Conservation (phyloP, 2,329 filamentous ascomycete genomes). For the Fusarium subtropicale region DNA sequence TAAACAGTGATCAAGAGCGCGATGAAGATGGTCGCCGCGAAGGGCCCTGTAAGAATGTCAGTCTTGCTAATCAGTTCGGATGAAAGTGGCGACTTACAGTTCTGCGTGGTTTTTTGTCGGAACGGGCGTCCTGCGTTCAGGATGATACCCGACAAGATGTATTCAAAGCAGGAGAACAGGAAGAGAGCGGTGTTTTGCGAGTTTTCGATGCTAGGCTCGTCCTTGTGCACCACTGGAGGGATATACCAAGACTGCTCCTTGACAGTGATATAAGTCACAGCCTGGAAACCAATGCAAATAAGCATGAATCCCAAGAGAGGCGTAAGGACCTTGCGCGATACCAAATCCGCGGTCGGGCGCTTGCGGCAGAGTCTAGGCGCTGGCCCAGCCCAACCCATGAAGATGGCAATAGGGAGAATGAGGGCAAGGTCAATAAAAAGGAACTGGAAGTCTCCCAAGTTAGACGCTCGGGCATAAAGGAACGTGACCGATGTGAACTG, state of each 20-base stretch:
- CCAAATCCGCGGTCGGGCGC: conserved; percentile 89
- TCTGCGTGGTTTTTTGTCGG: conserved; percentile 80
- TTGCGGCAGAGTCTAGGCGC: conserved; percentile 82
- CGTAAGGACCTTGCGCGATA: conserved; percentile 90
- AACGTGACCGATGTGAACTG: conserved; percentile 98
- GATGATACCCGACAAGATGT: conserved; percentile 89
- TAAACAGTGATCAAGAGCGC: conserved; percentile 77
- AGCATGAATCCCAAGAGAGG: conserved; percentile 90
- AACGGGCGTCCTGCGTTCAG: conserved; percentile 93
- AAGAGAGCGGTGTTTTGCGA: conserved; percentile 95
- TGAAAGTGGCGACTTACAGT: conserved; percentile 67
- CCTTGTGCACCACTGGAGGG: conserved; percentile 79
- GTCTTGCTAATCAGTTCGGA: not conserved
- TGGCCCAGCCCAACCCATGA: conserved; percentile 97
- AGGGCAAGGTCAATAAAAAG: conserved; percentile 93
- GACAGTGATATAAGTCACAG: conserved; percentile 78
- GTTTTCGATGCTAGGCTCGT: conserved; percentile 88
- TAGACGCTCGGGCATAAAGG: conserved; percentile 91
- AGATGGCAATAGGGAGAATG: conserved; percentile 95
- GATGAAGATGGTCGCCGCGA: conserved; percentile 79
- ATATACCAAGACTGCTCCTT: conserved; percentile 86
- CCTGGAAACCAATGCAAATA: conserved; percentile 82
- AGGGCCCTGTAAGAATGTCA: conserved; percentile 71
- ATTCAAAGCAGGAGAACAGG: conserved; percentile 91
- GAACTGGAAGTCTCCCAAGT: conserved; percentile 97